These are phyloP conservation scores for Candida namnaoensis DNA, from an alignment of 805 yeast genomes.

Conservation along the genomic window DNA sequence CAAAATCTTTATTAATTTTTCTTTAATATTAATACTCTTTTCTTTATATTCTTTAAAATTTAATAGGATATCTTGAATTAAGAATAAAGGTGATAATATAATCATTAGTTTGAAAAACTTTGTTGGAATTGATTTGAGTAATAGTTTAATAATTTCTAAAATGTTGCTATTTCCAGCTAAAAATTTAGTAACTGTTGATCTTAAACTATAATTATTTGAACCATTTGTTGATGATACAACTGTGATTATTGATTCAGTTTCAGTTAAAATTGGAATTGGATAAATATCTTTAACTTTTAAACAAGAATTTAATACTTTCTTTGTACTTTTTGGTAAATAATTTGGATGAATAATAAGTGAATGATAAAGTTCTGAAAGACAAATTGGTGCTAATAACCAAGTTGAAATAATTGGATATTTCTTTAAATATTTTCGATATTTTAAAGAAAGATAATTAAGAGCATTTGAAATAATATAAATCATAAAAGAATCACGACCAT, in stretches of 20 bases:
- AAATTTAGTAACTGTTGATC: no score
- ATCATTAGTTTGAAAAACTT: background rate
- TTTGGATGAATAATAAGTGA: constrained; percentile 7
- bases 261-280: no score
- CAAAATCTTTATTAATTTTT: background rate
- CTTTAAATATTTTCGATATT: background rate
- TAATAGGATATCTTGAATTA: background rate
- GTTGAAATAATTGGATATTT: background rate
- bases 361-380: constrained; percentile 9
- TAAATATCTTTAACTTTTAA: background rate
- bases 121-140: constrained; percentile 4
- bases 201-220: no score
- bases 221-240: no score
- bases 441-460: background rate
- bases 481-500: background rate
- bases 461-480: background rate
- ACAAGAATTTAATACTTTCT: constrained; percentile 1
- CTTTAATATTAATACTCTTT: background rate
- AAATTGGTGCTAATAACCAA: constrained; percentile 11
- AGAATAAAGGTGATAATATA: constrained; percentile 5
- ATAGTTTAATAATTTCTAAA: constrained; percentile 2
- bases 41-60: background rate
- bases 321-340: constrained; percentile 5
- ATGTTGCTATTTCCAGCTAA: no score
- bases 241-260: no score